Evolutionary conservation across 352 stramenopile genomes (phyloP), one percentile per base, ranked within the genome.

Genomic region (Pythium angustatum): DNA sequence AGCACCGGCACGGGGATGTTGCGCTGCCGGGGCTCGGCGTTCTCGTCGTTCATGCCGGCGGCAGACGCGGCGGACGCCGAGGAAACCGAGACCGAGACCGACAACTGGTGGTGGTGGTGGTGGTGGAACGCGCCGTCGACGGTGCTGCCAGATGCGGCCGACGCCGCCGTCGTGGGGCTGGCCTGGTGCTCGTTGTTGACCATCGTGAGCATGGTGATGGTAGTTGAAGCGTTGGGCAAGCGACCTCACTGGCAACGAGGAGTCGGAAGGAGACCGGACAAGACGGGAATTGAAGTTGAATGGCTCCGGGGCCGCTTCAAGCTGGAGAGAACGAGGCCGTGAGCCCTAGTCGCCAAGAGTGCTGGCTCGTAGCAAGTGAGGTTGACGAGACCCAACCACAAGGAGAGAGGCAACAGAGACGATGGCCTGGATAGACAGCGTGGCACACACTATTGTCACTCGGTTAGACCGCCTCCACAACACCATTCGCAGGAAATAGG

Each of bases 261-360:
- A n/a, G n/a, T 21, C 10, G 27, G 33, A 43, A 30, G n/a, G 30
- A 44, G n/a, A n/a, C n/a, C 64, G 6, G 50, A 50, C 26, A 40
- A 33, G 43, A 55, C 26, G n/a, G 5, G 47, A 27, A 79, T 91
- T 91, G 82, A 91, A 91, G 82, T 89, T 91, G 75, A 77, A 62
- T 86, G 79, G 79, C 75, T 88, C 73, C 62, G 75, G 36, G 62
- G 75, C 22, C 77, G 75, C 81, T 91, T 88, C 79, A 91, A 91
- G 78, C 81, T 71, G 79, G 87, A 19, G 15, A 31, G 27, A 10
- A 22, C 47, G 19, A 34, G 56, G 15, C 21, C 15, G 15, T 36
- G 51, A 58, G 21, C 53, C 53, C 53, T 60, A 60, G 53, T 60
- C 53, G 38, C 26, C 5, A 14, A 2, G 26, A 54, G 19, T 30